These are phyloP conservation scores for Solanum paucissectum DNA, from an alignment of 257 asterid genomes.

Conservation along the genomic window DNA sequence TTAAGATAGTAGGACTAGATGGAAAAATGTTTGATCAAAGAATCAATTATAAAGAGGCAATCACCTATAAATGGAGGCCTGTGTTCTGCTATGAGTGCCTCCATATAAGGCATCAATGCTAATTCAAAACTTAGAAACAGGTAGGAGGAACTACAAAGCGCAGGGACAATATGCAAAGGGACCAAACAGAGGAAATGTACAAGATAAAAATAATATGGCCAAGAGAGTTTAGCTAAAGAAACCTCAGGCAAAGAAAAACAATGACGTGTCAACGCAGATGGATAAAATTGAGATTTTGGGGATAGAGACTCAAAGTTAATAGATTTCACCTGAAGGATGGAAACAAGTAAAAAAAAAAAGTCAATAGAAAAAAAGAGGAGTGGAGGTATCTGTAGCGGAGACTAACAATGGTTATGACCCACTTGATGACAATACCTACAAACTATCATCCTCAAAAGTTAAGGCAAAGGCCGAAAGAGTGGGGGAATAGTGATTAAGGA, in stretches of 20 bases:
- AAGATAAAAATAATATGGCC: background rate
- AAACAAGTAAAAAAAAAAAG: no score
- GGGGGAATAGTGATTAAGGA: background rate
- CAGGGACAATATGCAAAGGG: background rate
- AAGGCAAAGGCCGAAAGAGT: background rate
- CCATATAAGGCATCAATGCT: background rate
- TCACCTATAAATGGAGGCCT: background rate
- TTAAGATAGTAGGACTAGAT: background rate
- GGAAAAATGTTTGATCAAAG: background rate
- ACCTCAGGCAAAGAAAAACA: background rate
- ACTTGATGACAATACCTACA: background rate
- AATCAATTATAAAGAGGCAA: background rate
- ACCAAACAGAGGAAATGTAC: background rate
- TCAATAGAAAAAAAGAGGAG: no score
- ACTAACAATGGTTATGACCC: background rate
- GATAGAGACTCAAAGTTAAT: background rate
- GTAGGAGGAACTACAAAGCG: background rate
- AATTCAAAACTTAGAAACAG: background rate
- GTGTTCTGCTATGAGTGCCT: background rate
- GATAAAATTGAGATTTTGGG: background rate
- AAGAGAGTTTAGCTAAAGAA: background rate
- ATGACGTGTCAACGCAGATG: background rate
- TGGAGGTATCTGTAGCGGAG: no score
- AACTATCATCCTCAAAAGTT: background rate
- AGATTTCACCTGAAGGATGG: no score